phyloP scores from a whole-genome alignment of 2,329 filamentous ascomycete genomes.

The Cordyceps javanica region DNA sequence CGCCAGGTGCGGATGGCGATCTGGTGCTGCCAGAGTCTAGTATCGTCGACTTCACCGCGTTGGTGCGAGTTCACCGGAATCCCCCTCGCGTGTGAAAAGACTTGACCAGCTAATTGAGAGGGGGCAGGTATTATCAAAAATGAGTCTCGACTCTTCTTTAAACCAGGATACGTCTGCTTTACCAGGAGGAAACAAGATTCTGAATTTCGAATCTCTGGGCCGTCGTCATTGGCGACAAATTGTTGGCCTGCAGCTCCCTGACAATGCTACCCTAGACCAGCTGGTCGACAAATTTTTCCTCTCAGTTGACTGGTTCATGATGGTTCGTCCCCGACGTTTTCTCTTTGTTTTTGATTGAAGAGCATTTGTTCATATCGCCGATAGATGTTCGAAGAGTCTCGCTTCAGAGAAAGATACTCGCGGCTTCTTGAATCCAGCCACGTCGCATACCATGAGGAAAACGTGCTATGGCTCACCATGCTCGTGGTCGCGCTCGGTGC shows the following conservation, averaged over 20 bases:
- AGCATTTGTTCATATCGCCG: not conserved
- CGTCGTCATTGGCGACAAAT: slow-evolving; percentile 10
- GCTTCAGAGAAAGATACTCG: not conserved
- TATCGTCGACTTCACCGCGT: slow-evolving; percentile 9
- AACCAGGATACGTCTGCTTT: slow-evolving; percentile 11
- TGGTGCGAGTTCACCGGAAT: not conserved
- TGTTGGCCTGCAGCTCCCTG: slow-evolving; percentile 5
- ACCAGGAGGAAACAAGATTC: slow-evolving; percentile 11
- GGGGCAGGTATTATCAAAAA: slow-evolving; percentile 2
- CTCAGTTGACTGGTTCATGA: slow-evolving; percentile 14
- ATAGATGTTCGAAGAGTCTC: slow-evolving; percentile 8
- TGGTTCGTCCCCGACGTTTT: not conserved
- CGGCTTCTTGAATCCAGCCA: not conserved
- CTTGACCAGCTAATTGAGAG: not conserved
- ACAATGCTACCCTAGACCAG: not conserved
- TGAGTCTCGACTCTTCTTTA: slow-evolving; percentile 1
- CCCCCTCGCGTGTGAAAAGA: not conserved
- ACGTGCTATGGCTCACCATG: slow-evolving; percentile 9
- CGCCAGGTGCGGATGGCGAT: not conserved
- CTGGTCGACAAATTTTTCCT: slow-evolving; percentile 11
- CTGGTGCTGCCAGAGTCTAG: slow-evolving; percentile 9
- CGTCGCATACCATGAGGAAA: slow-evolving; percentile 9
- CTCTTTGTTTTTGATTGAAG: fast-evolving
- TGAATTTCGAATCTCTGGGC: not conserved
- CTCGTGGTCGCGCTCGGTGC: slow-evolving; percentile 10